Evolutionary conservation across 805 yeast genomes (phyloP).

Genomic region (Metschnikowia kofuensis): DNA sequence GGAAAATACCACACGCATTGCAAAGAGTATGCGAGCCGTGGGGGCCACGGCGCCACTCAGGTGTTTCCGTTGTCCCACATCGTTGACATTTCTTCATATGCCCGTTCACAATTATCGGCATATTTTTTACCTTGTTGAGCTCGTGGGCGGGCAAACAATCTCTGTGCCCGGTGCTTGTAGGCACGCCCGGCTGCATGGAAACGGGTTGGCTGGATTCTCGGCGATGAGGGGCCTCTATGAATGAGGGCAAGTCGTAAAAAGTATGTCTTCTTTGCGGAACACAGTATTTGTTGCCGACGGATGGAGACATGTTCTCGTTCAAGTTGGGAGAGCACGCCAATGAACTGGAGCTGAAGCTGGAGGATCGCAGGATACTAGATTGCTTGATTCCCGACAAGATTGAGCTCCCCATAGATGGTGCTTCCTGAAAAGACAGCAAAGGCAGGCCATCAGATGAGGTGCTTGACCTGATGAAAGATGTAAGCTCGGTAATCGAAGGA

Average conservation of each 20-base stretch:
- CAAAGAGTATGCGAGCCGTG: conserved; percentile 44
- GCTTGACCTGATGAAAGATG: conserved; percentile 4
- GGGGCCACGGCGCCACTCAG: conserved; percentile 46
- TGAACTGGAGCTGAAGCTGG: conserved; percentile 1
- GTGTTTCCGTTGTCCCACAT: conserved; percentile 47
- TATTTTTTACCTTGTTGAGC: conserved; percentile 2
- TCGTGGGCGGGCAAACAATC: background rate
- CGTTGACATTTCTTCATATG: conserved; percentile 40
- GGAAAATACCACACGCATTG: conserved; percentile 44
- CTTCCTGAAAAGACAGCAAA: background rate
- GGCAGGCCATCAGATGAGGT: background rate
- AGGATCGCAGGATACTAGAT: background rate
- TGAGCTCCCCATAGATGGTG: background rate
- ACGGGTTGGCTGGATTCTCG: background rate
- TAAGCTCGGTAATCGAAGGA: conserved; percentile 20
- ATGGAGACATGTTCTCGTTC: background rate
- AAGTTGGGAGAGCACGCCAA: background rate
- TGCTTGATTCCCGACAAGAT: background rate
- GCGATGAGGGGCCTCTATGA: background rate
- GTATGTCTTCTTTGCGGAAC: background rate
- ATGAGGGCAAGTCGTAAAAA: background rate
- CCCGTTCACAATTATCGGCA: conserved; percentile 16
- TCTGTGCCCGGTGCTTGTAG: background rate
- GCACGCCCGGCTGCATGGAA: background rate
- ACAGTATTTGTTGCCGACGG: background rate